Evolutionary conservation across 1,284 basidiomycete genomes (phyloP), one percentile per base, ranked within the genome.

Genomic region (Microbotryum violaceum): DNA sequence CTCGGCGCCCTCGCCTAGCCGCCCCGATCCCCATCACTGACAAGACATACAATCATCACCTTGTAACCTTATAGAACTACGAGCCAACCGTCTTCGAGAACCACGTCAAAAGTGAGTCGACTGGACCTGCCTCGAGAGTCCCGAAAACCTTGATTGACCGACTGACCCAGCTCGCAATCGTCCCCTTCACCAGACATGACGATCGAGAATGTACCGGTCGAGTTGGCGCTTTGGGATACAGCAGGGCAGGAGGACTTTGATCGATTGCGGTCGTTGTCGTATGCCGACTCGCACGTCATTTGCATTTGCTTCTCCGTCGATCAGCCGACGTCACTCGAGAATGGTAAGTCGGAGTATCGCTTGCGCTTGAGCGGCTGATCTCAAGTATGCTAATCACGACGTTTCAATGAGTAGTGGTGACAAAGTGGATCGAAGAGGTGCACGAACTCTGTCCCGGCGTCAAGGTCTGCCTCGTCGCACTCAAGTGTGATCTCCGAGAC

Each of bases 201-300:
- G 65, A 82, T 96, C 27, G 89, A 92, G 62, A 88, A 88, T 42
- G 85, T 88, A 68, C 74, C 82, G 23, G 85, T 97, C 14, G 93
- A 97, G 73, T 79, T 97, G 54, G 90, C 89, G 72, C 74, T 97
- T 62, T 97, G 93, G 93, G 94, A 97, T 75, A 97, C 93, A 48
- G 93, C 93, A 91, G 92, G 90, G 27, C 91, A 96, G 76, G 93
- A 97, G 78, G 93, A 97, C 71, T 97, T 97, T 74, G 93, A 96
- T 74, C 81, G 91, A 54, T 77, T 97, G 58, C 82, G 94, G 53
- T 91, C 90, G 20, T 77, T 97, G 31, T 90, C 87, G 44, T 97
- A 97, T 74, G 88, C 92, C 3, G 92, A 97, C 74, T 96, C 92
- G 0, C 89, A 97, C 77, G 87, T 64, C 60, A 82, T 97, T 66